These are phyloP conservation scores for Trypanosoma congolense DNA, from an alignment of 208 protist genomes.

Conservation along the genomic window DNA sequence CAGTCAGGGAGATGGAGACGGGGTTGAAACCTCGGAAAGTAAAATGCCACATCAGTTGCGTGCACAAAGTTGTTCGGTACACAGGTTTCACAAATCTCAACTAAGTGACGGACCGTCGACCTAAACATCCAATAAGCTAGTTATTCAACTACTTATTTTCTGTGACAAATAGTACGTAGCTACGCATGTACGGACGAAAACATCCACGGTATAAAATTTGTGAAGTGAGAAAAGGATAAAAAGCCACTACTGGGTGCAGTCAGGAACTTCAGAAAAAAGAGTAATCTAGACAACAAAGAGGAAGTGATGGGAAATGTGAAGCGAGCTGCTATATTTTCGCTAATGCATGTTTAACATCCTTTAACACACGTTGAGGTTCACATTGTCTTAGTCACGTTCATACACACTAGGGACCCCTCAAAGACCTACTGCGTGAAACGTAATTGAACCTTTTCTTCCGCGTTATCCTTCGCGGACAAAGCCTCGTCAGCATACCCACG, in stretches of 20 bases:
- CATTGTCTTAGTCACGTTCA: background rate
- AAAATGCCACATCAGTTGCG: slow-evolving; percentile 77
- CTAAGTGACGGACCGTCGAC: slow-evolving; percentile 18
- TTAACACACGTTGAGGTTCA: no score
- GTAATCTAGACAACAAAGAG: no score
- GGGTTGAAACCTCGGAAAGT: slow-evolving; percentile 78
- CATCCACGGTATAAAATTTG: no score
- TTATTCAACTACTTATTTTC: no score
- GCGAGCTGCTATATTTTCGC: no score
- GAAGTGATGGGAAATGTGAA: no score
- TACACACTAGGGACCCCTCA: background rate
- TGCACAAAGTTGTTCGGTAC: slow-evolving; percentile 53
- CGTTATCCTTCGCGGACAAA: slow-evolving; percentile 36
- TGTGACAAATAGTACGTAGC: no score
- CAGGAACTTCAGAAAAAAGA: no score
- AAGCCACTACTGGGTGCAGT: no score
- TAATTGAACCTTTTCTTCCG: slow-evolving; percentile 79
- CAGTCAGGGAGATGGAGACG: slow-evolving; percentile 41
- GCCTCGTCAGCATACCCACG: slow-evolving; percentile 59
- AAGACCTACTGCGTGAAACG: slow-evolving; percentile 61
- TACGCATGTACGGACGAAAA: no score
- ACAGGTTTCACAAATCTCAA: slow-evolving; percentile 40
- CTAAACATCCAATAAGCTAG: slow-evolving; percentile 53
- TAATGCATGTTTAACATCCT: no score
- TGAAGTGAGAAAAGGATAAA: no score